Conservation (phyloP, 2,329 filamentous ascomycete species). For the Juglanconis oblonga region DNA sequence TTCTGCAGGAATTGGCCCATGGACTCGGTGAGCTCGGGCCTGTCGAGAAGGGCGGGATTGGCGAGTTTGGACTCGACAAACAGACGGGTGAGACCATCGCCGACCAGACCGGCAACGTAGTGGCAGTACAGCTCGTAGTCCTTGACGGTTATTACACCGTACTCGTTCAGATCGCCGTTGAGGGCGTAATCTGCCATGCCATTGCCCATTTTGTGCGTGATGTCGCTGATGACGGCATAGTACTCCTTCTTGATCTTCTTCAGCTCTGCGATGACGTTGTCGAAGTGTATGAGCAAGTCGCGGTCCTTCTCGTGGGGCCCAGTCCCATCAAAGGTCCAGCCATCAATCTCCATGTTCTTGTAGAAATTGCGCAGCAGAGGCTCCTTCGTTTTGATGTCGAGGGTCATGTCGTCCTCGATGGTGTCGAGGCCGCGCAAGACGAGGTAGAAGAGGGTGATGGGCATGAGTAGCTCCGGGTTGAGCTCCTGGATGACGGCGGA, state of each 20-base stretch:
- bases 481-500: constrained; percentile 91
- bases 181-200: constrained; percentile 96
- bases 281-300: constrained; percentile 88
- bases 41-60: constrained; percentile 77
- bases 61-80: constrained; percentile 86
- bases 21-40: constrained; percentile 80
- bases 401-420: constrained; percentile 98
- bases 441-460: constrained; percentile 87
- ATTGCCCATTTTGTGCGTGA: constrained; percentile 92
- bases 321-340: constrained; percentile 86
- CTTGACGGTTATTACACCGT: constrained; percentile 75
- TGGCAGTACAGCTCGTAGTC: constrained; percentile 98
- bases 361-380: constrained; percentile 82
- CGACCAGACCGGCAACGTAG: constrained; percentile 97
- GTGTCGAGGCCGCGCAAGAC: constrained; percentile 90
- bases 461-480: constrained; percentile 87
- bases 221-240: constrained; percentile 83
- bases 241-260: constrained; percentile 85
- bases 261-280: constrained; percentile 81
- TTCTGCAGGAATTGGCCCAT: constrained; percentile 99
- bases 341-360: constrained; percentile 72
- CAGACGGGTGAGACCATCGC: constrained; percentile 84
- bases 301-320: constrained; percentile 91
- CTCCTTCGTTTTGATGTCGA: constrained; percentile 77
- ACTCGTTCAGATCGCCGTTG: constrained; percentile 75